Evolutionary conservation across 176 grass and related monocot genomes (phyloP).

Genomic region (Rhynchospora breviuscula): DNA sequence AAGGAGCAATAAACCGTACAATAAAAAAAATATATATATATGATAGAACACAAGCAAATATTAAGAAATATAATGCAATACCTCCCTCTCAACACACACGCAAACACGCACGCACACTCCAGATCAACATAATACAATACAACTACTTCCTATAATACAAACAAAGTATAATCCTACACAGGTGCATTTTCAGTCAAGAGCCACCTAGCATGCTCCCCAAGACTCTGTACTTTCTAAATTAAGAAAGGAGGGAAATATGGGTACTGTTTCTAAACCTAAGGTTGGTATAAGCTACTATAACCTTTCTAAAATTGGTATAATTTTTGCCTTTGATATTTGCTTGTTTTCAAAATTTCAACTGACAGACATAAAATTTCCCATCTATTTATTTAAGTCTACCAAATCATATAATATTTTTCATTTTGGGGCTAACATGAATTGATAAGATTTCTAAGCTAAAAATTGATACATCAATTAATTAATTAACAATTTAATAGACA

Average conservation of each 20-base stretch:
- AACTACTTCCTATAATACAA: not conserved
- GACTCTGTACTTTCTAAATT: not conserved
- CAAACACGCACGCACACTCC: not conserved
- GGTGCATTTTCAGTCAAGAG: not conserved
- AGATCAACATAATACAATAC: not conserved
- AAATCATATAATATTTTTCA: not conserved
- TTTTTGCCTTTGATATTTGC: not conserved
- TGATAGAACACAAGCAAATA: not conserved
- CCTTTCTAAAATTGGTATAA: not conserved
- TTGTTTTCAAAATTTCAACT: not conserved
- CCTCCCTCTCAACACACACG: not conserved
- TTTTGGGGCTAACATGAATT: not conserved
- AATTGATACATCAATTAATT: not conserved
- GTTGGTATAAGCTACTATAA: not conserved
- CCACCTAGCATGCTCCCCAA: not conserved
- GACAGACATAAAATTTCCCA: not conserved
- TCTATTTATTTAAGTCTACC: not conserved
- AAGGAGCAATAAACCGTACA: not conserved
- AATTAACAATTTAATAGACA: not conserved
- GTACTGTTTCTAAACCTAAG: not conserved
- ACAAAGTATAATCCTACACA: not conserved
- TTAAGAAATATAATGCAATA: not conserved
- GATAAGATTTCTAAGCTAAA: not conserved
- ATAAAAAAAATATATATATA: not conserved
- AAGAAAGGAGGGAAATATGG: not conserved